These are phyloP conservation scores for Saprolegnia diclina DNA, from an alignment of 352 stramenopile genomes.

Conservation along the genomic window DNA sequence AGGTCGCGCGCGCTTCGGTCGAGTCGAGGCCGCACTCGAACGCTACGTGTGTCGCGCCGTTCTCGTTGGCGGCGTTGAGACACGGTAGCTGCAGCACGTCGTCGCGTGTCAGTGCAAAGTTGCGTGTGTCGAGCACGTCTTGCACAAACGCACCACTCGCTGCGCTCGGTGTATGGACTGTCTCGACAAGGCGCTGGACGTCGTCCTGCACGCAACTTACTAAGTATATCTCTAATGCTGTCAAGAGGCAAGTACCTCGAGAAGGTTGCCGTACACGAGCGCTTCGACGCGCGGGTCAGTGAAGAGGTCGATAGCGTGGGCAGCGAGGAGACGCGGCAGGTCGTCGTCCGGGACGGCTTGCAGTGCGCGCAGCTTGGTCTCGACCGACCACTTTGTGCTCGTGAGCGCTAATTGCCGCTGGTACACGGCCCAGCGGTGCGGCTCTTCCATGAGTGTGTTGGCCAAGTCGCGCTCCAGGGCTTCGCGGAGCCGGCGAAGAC, in stretches of 20 bases:
- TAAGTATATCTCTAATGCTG: no score
- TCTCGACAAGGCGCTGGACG: neutral
- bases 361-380: constrained; percentile 39
- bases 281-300: constrained; percentile 39
- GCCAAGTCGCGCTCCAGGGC: constrained; percentile 40
- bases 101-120: constrained; percentile 30
- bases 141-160: constrained; percentile 30
- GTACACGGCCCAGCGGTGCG: constrained; percentile 39
- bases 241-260: no score
- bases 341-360: constrained; percentile 25
- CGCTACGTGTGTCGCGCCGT: constrained; percentile 45
- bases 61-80: constrained; percentile 50
- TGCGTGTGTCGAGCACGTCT: constrained; percentile 34
- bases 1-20: constrained; percentile 35
- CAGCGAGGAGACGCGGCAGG: constrained; percentile 27
- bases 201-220: neutral
- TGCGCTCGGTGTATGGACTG: constrained; percentile 26
- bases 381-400: constrained; percentile 33
- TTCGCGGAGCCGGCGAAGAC: constrained; percentile 43
- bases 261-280: constrained; percentile 52
- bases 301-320: constrained; percentile 37
- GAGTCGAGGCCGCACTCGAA: constrained; percentile 50
- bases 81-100: constrained; percentile 34
- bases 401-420: constrained; percentile 35
- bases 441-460: constrained; percentile 48